Evolutionary conservation across 2,329 filamentous ascomycete genomes (phyloP).

Genomic region (Thelonectria rubi): DNA sequence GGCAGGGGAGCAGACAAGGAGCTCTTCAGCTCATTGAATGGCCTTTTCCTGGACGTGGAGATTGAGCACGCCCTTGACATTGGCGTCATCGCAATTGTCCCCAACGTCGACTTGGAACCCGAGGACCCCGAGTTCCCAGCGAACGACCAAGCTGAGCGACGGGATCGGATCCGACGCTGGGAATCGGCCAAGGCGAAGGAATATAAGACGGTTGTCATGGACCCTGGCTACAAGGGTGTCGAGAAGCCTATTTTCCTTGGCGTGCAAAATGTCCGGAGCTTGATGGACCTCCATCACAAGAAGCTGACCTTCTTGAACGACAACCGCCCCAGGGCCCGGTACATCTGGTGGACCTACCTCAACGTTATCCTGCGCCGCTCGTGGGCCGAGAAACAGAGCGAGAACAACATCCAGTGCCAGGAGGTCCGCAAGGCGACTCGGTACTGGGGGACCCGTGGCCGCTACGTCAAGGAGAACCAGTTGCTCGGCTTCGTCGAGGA

Average conservation of each 20-base stretch:
- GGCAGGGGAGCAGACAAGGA: not conserved
- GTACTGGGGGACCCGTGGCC: slow-evolving; percentile 7
- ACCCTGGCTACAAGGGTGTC: not conserved
- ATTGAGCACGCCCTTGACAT: slow-evolving; percentile 1
- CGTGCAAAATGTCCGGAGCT: not conserved
- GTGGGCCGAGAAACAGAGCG: not conserved
- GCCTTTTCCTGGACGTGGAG: not conserved
- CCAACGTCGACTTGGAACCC: slow-evolving; percentile 10
- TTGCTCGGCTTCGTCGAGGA: slow-evolving; percentile 13
- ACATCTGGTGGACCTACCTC: slow-evolving; percentile 21
- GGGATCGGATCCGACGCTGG: not conserved
- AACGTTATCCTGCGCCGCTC: not conserved
- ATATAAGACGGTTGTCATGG: slow-evolving; percentile 7
- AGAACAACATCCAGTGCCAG: too few species aligned
- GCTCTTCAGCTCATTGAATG: slow-evolving; percentile 6
- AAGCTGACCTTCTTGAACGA: slow-evolving; percentile 14
- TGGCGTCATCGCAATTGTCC: slow-evolving; percentile 10
- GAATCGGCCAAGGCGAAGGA: not conserved
- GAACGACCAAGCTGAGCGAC: not conserved
- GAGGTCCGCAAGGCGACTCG: slow-evolving; percentile 5
- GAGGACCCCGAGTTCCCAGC: not conserved
- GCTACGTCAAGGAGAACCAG: slow-evolving; percentile 14
- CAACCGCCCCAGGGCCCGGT: slow-evolving; percentile 9
- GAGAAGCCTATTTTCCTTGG: not conserved
- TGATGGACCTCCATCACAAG: slow-evolving; percentile 5